Conservation (phyloP, 2,329 filamentous ascomycete species). For the Magnaporthales sp. region DNA sequence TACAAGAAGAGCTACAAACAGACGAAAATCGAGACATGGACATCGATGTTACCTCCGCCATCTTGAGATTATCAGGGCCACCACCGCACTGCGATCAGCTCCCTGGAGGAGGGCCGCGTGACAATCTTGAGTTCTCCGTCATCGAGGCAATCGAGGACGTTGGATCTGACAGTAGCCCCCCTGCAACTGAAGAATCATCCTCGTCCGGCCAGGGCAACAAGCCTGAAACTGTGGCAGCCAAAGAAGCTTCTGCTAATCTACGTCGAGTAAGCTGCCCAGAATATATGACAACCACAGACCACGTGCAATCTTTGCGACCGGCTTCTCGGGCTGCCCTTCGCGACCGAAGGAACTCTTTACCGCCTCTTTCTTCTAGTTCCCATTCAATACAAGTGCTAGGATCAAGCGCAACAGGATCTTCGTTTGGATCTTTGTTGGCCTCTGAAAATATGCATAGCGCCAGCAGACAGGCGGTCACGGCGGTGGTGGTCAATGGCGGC, state of each 20-base stretch:
- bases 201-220: background rate
- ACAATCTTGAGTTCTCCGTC: slow-evolving; percentile 38
- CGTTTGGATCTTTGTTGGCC: background rate
- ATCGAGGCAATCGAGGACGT: slow-evolving; percentile 10
- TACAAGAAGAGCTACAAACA: slow-evolving; percentile 46
- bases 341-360: slow-evolving; percentile 11
- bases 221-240: background rate
- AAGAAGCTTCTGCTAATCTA: background rate
- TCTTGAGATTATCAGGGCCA: slow-evolving; percentile 14
- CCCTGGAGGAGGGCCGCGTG: slow-evolving; percentile 34
- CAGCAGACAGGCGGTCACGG: slow-evolving; percentile 2
- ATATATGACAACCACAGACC: background rate
- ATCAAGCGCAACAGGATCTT: background rate
- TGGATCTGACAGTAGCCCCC: background rate
- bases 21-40: slow-evolving; percentile 30
- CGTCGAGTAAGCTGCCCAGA: slow-evolving; percentile 10
- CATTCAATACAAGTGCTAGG: slow-evolving; percentile 8
- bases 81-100: slow-evolving; percentile 19
- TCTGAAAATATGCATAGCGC: background rate
- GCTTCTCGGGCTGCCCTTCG: slow-evolving; percentile 4
- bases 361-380: slow-evolving; percentile 11
- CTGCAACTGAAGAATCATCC: background rate
- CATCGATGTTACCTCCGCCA: slow-evolving; percentile 15
- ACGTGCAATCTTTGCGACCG: background rate
- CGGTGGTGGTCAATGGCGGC: slow-evolving; percentile 2